Evolutionary conservation across 768 basidiomycete species (phyloP), one percentile per base, ranked within the genome.

Genomic region (Pholiota conissans): DNA sequence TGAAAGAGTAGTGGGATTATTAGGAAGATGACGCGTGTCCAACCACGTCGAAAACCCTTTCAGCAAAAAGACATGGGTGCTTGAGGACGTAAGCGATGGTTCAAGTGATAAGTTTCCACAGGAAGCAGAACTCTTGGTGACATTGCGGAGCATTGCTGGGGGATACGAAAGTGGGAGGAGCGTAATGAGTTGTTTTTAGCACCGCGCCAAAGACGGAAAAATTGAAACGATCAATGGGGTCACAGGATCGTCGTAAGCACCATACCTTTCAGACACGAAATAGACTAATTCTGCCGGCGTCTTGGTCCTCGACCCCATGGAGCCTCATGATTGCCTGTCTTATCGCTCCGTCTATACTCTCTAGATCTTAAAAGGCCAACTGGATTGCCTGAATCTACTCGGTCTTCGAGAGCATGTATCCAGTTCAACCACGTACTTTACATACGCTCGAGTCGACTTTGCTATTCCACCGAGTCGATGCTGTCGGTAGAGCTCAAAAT

Each of bases 1-100:
- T 27, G 42, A 22, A n/a, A 52, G 18, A 24, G 42, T 28, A 13
- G n/a, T 26, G 22, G 46, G 29, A 32, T 11, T 55, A 28, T 11
- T 32, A 29, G 57, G 45, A 47, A 51, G 49, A 39, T 67, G 66
- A 32, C 57, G 57, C 13, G 54, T 57, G 39, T 61, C 59, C 34
- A 64, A 47, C 65, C 61, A 63, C 16, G 62, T 64, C n/a, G 59
- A 60, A 24, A 67, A 64, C 14, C 62, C 50, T 47, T 59, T 59
- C 42, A 63, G 50, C 11, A 55, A 58, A 13, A 56, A 48, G 16
- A 6, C 20, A 14, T 27, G 16, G n/a, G 37, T 6, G 27, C 29
- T 49, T 18, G 55, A 56, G 18, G 55, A 50, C 20, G 53, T 26
- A n/a, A 39, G 51, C 18, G 22, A 40, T 13, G 18, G 29, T 29